Conservation (phyloP, 1,284 basidiomycete species). For the Neonothopanus nambi region DNA sequence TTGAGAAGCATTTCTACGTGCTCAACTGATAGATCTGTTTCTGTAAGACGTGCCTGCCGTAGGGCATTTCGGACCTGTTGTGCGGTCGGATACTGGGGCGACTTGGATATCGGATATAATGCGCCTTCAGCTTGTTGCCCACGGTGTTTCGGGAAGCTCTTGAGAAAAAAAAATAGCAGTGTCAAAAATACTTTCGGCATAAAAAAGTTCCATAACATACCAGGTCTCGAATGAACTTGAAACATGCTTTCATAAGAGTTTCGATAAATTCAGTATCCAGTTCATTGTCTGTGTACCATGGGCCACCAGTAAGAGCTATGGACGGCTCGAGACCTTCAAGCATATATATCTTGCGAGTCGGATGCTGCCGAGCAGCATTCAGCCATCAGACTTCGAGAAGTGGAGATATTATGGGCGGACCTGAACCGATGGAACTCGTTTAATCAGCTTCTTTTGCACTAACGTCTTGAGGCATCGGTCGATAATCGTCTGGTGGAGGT, state of each 20-base stretch:
- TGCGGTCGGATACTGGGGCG: constrained; percentile 76
- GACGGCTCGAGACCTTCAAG: constrained; percentile 86
- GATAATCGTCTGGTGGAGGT: constrained; percentile 86
- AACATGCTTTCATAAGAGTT: constrained; percentile 72
- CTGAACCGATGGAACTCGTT: constrained; percentile 87
- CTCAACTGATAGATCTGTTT: constrained; percentile 79
- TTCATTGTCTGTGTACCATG: constrained; percentile 96
- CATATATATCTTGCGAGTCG: constrained; percentile 95
- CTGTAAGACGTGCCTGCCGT: constrained; percentile 74
- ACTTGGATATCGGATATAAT: constrained; percentile 73
- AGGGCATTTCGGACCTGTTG: constrained; percentile 72
- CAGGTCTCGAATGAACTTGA: constrained; percentile 74
- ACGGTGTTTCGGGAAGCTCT: constrained; percentile 69
- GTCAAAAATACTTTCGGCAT: constrained; percentile 2
- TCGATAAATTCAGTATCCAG: constrained; percentile 91
- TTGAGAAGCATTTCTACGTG: constrained; percentile 87
- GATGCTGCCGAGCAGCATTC: constrained; percentile 50
- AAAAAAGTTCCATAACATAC: constrained; percentile 40
- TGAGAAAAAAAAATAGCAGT: not conserved
- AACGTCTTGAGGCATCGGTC: constrained; percentile 85
- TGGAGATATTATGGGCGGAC: constrained; percentile 39
- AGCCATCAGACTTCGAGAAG: constrained; percentile 3
- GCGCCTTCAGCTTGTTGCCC: constrained; percentile 38
- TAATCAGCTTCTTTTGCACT: constrained; percentile 82
- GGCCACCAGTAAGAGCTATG: constrained; percentile 87